A percentile compares a stretch with the other conserved stretches of the same genome.
phyloP scores from a whole-genome alignment of 768 basidiomycete genomes.

The Gloeophyllum trabeum region DNA sequence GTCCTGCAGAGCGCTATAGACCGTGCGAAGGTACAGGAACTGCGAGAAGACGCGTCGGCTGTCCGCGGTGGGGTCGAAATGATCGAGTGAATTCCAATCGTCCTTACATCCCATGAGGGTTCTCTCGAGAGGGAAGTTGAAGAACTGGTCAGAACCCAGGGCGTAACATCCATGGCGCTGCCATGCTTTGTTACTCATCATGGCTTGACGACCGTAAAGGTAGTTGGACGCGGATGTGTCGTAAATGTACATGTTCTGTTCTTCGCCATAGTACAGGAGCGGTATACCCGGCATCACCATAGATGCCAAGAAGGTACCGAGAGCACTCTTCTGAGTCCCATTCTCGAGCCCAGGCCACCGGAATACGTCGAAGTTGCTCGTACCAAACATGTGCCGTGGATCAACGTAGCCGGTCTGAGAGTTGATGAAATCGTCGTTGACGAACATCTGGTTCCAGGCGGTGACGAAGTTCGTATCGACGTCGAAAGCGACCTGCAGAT shows the following conservation, averaged over 20 bases:
- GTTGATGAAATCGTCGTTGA: constrained; percentile 81
- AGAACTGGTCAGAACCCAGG: constrained; percentile 87
- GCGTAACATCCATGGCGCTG: constrained; percentile 88
- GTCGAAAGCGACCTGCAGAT: constrained; percentile 85
- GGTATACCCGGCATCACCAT: constrained; percentile 84
- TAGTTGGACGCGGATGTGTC: constrained; percentile 90
- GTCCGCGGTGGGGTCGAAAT: constrained; percentile 86
- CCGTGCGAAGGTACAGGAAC: constrained; percentile 55
- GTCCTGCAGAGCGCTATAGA: constrained; percentile 72
- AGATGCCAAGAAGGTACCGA: constrained; percentile 70
- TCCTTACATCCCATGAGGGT: constrained; percentile 76
- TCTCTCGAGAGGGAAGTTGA: constrained; percentile 82
- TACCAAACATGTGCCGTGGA: constrained; percentile 83
- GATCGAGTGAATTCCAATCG: constrained; percentile 88
- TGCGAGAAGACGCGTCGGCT: constrained; percentile 64
- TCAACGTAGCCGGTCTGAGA: constrained; percentile 52
- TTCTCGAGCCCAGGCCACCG: constrained; percentile 86
- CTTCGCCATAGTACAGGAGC: constrained; percentile 81
- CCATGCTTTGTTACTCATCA: constrained; percentile 81
- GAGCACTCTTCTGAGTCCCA: constrained; percentile 64
- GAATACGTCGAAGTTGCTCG: constrained; percentile 93
- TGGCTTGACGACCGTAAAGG: constrained; percentile 89
- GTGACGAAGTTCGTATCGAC: constrained; percentile 73
- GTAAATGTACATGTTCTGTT: constrained; percentile 80
- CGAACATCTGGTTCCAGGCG: constrained; percentile 89